Conservation (phyloP, 495 filamentous ascomycete species). For the Neurospora discreta region DNA sequence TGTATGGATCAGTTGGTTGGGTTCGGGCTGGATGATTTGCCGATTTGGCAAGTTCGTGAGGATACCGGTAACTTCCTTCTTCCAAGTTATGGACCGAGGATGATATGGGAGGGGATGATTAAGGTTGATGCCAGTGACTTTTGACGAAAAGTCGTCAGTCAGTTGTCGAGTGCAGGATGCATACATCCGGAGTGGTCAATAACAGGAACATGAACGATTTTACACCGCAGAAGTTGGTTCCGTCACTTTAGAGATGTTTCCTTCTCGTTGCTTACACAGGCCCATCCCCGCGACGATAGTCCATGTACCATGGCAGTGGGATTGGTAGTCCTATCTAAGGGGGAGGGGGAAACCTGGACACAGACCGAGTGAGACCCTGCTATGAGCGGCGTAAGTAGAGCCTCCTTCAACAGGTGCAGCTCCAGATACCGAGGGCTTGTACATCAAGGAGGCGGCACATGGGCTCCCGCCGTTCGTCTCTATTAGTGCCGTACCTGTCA, state of each 20-base stretch:
- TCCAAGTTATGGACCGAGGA: too few relatives aligned
- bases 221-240: background rate
- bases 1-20: background rate
- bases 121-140: background rate
- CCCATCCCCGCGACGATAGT: background rate
- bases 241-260: background rate
- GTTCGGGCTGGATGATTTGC: background rate
- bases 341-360: background rate
- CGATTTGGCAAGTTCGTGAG: background rate
- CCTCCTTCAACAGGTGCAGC: background rate
- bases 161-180: background rate
- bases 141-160: background rate
- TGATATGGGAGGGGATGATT: background rate
- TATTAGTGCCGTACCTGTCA: background rate
- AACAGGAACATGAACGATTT: background rate
- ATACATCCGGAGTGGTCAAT: background rate
- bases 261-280: background rate
- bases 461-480: background rate
- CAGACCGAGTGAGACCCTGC: background rate
- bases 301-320: background rate
- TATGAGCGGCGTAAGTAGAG: background rate
- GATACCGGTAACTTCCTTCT: background rate
- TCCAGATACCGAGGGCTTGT: background rate
- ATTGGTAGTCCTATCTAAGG: background rate
- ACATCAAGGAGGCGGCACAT: background rate